These are phyloP conservation scores for Phytophthora melonis DNA, from an alignment of 352 stramenopile genomes.

Conservation along the genomic window DNA sequence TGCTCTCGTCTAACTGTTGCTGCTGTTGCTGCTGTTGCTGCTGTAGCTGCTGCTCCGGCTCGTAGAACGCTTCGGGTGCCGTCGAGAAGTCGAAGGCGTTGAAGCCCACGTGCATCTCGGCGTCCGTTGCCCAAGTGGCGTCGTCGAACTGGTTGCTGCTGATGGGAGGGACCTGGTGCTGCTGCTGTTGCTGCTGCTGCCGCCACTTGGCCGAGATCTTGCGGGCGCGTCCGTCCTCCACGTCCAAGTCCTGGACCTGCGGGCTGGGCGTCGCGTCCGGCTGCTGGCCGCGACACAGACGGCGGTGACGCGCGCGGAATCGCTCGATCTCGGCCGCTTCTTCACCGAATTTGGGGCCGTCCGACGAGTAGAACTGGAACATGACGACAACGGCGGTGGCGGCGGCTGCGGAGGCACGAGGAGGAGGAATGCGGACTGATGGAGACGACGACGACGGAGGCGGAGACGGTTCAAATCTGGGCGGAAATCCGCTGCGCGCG, in stretches of 20 bases:
- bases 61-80: slow-evolving; percentile 53
- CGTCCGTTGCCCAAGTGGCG: slow-evolving; percentile 10
- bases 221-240: slow-evolving; percentile 46
- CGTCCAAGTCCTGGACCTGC: slow-evolving; percentile 35
- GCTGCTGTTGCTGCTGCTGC: slow-evolving; percentile 28
- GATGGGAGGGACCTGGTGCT: slow-evolving; percentile 20
- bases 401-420: background rate
- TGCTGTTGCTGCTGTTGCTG: slow-evolving; percentile 12
- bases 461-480: slow-evolving; percentile 23
- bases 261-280: slow-evolving; percentile 13
- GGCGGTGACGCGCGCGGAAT: slow-evolving; percentile 51
- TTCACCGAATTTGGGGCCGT: slow-evolving; percentile 18
- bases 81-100: slow-evolving; percentile 62
- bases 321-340: slow-evolving; percentile 49
- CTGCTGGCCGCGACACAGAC: slow-evolving; percentile 38
- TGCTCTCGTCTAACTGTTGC: slow-evolving; percentile 9
- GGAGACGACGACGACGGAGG: background rate
- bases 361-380: slow-evolving; percentile 38
- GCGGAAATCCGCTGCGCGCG: slow-evolving; percentile 4
- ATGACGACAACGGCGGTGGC: slow-evolving; percentile 1
- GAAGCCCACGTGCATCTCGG: slow-evolving; percentile 36
- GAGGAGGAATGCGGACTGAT: slow-evolving; percentile 2
- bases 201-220: slow-evolving; percentile 50
- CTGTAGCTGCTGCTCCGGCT: slow-evolving; percentile 7
- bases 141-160: slow-evolving; percentile 39